phyloP scores from a whole-genome alignment of 2,329 filamentous ascomycete species.

The Ophiosphaerella korrae region DNA sequence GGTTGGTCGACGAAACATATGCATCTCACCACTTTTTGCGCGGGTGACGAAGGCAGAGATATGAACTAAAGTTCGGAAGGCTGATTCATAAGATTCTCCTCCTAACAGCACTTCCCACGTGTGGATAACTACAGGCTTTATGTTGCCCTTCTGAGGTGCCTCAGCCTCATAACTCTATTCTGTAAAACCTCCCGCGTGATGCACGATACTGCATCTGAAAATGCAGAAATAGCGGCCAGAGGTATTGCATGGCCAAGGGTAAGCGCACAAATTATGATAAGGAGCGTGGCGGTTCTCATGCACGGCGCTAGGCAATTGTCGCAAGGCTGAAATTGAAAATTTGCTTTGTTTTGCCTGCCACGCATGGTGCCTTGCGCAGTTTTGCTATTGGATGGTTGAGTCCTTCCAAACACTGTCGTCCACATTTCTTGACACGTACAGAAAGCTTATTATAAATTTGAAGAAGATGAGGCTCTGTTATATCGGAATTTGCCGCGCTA shows the following conservation, averaged over 20 bases:
- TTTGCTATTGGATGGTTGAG: neutral
- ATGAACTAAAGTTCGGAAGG: neutral
- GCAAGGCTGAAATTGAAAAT: neutral
- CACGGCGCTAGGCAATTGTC: constrained; percentile 3
- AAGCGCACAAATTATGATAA: constrained; percentile 3
- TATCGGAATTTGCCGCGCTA: neutral
- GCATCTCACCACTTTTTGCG: neutral
- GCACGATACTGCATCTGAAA: no score
- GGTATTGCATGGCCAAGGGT: neutral
- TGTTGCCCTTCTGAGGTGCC: constrained; percentile 4
- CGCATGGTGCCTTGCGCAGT: neutral
- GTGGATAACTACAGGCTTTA: neutral
- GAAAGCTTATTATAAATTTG: neutral
- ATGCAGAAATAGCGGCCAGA: neutral
- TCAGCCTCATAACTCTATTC: constrained; percentile 7
- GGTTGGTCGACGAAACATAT: neutral
- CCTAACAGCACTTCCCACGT: neutral
- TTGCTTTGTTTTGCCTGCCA: constrained; percentile 8
- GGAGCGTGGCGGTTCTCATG: constrained; percentile 1
- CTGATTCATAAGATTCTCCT: neutral
- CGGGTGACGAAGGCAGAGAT: neutral
- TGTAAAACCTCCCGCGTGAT: no score
- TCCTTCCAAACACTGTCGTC: neutral
- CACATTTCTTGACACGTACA: neutral
- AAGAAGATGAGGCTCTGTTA: neutral